These are phyloP conservation scores for Penicillium egyptiacum DNA, from an alignment of 495 filamentous ascomycete genomes.

Conservation along the genomic window DNA sequence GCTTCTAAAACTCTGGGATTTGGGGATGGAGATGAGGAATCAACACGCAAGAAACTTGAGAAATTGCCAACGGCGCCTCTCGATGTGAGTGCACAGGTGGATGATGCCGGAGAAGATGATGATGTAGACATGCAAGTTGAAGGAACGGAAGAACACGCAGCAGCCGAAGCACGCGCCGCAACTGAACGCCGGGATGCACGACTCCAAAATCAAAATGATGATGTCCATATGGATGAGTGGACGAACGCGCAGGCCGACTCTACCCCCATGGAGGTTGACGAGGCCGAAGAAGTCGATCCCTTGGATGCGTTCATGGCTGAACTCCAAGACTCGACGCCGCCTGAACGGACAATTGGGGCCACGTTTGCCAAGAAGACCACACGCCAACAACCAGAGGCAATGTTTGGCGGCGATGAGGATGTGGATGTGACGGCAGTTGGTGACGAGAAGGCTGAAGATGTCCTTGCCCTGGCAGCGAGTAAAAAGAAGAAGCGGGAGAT, in stretches of 20 bases:
- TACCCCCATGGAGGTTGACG: conserved; percentile 39
- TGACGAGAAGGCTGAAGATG: conserved; percentile 74
- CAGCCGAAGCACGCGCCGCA: conserved; percentile 78
- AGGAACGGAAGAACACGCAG: conserved; percentile 82
- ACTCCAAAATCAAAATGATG: conserved; percentile 53
- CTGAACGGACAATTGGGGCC: conserved; percentile 39
- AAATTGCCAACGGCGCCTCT: conserved; percentile 75
- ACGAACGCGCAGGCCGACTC: conserved; percentile 36
- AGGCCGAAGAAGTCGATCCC: conserved; percentile 81
- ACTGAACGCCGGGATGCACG: conserved; percentile 73
- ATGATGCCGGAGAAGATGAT: conserved; percentile 65
- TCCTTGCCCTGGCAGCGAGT: conserved; percentile 73
- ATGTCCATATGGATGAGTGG: conserved; percentile 47
- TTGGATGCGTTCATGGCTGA: conserved; percentile 95
- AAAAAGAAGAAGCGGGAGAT: conserved; percentile 98
- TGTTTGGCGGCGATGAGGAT: conserved; percentile 83
- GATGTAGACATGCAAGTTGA: conserved; percentile 74
- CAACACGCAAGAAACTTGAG: conserved; percentile 80
- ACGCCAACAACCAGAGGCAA: conserved; percentile 68
- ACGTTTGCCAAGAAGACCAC: conserved; percentile 49
- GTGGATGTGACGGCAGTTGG: conserved; percentile 68
- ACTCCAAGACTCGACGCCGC: conserved; percentile 57
- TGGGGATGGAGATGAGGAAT: conserved; percentile 87
- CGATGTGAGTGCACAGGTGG: conserved; percentile 57
- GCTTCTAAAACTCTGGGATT: conserved; percentile 77